Evolutionary conservation across 202 grass and related monocot genomes (phyloP).

Genomic region (Musa balbisiana): DNA sequence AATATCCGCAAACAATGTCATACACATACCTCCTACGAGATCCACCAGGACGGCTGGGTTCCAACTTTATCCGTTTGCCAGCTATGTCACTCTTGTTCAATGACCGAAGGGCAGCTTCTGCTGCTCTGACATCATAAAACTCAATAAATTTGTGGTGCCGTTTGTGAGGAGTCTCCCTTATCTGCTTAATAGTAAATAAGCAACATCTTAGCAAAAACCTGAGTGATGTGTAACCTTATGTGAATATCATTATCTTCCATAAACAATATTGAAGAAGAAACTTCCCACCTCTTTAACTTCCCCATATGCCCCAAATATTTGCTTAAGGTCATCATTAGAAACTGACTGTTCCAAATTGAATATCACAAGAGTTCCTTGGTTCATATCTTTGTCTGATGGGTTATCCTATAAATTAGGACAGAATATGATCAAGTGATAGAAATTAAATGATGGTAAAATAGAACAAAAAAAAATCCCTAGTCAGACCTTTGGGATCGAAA

Average conservation of each 20-base stretch:
- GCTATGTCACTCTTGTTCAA: constrained; percentile 52
- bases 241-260: background rate
- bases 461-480: background rate
- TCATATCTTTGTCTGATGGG: constrained; percentile 55
- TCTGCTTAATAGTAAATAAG: constrained; percentile 24
- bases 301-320: constrained; percentile 48
- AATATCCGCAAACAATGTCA: background rate
- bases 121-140: constrained; percentile 49
- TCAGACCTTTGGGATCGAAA: constrained; percentile 48
- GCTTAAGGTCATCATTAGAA: constrained; percentile 44
- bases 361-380: constrained; percentile 57
- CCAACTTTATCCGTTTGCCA: constrained; percentile 48
- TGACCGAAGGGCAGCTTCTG: constrained; percentile 42
- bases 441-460: background rate
- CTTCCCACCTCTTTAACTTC: constrained; percentile 46
- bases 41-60: constrained; percentile 50
- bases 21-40: constrained; percentile 40
- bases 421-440: constrained; percentile 14
- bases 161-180: constrained; percentile 53
- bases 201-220: background rate
- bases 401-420: constrained; percentile 36
- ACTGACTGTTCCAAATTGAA: constrained; percentile 53
- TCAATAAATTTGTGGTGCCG: constrained; percentile 51
- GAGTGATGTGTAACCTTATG: background rate
- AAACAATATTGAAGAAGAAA: background rate